These are phyloP conservation scores for Endotrypanum monterogeii DNA, from an alignment of 208 protist species.

Conservation along the genomic window DNA sequence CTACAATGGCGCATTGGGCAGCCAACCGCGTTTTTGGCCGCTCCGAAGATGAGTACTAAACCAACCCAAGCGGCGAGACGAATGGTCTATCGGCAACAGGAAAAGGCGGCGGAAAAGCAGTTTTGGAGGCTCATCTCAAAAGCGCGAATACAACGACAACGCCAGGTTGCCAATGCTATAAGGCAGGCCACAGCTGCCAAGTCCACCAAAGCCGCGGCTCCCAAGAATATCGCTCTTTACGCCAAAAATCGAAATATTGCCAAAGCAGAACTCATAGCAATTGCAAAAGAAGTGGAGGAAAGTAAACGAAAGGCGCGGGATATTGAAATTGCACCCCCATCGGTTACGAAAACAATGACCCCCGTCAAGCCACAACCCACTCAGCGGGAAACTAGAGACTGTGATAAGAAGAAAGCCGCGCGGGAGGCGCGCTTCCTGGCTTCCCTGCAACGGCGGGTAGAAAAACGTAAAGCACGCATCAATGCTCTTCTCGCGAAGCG, in stretches of 20 bases:
- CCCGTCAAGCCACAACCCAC: constrained; percentile 5
- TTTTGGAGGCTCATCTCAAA: constrained; percentile 8
- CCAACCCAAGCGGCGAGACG: neutral
- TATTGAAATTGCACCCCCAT: neutral
- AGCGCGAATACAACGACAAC: constrained; percentile 6
- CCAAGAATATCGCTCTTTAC: constrained; percentile 12
- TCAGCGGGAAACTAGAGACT: neutral
- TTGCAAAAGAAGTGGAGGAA: constrained; percentile 5
- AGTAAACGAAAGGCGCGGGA: neutral
- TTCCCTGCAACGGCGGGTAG: constrained; percentile 7
- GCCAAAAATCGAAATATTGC: constrained; percentile 16
- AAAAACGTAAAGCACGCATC: constrained; percentile 16
- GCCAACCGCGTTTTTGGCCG: neutral
- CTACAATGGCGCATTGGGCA: constrained; percentile 4
- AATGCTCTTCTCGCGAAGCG: constrained; percentile 5
- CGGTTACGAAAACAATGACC: neutral
- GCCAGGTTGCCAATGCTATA: constrained; percentile 5
- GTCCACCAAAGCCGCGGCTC: neutral
- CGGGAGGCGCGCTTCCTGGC: constrained; percentile 15
- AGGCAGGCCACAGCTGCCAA: neutral
- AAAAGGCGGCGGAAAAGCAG: constrained; percentile 9
- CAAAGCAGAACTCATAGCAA: constrained; percentile 15
- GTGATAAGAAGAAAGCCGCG: constrained; percentile 10
- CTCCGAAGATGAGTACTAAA: neutral
- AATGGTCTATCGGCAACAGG: neutral